A percentile compares a stretch with the other conserved stretches of the same genome.
These are phyloP conservation scores for Geosmithia putterillii DNA, from an alignment of 2,329 filamentous ascomycete genomes.

Conservation along the genomic window DNA sequence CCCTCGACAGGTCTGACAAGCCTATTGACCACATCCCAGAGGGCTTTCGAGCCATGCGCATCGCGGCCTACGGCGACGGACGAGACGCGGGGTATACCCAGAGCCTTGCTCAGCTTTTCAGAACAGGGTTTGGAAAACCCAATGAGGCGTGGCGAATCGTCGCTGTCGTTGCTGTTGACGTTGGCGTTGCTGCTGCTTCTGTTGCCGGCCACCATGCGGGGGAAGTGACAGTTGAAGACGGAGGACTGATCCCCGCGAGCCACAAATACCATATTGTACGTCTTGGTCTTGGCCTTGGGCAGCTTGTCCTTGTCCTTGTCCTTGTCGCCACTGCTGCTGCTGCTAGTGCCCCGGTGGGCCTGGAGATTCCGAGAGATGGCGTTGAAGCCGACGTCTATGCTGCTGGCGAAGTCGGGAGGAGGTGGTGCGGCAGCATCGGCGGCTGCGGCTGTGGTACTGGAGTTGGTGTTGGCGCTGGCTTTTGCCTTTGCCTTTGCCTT, in stretches of 20 bases:
- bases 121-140: conserved; percentile 50
- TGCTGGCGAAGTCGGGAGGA: conserved; percentile 38
- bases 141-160: conserved; percentile 41
- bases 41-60: conserved; percentile 42
- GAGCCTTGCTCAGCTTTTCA: conserved; percentile 38
- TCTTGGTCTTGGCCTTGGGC: too few species aligned
- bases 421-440: conserved; percentile 7
- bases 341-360: conserved; percentile 12
- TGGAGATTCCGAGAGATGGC: conserved; percentile 48
- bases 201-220: conserved; percentile 38
- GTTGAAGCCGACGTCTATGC: conserved; percentile 53
- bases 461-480: conserved; percentile 1
- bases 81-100: conserved; percentile 53
- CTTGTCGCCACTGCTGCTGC: neutral
- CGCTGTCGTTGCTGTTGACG: conserved; percentile 4
- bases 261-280: conserved; percentile 45
- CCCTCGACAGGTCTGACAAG: conserved; percentile 35
- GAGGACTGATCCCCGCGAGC: conserved; percentile 43
- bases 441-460: conserved; percentile 6
- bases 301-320: neutral
- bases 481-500: conserved; percentile 29
- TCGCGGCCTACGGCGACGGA: conserved; percentile 46
- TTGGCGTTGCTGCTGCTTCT: neutral
- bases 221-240: conserved; percentile 47
- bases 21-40: conserved; percentile 43